Base-by-base conservation (phyloP, 2,329 filamentous ascomycete genomes). In the Elsinoe ampelina region DNA sequence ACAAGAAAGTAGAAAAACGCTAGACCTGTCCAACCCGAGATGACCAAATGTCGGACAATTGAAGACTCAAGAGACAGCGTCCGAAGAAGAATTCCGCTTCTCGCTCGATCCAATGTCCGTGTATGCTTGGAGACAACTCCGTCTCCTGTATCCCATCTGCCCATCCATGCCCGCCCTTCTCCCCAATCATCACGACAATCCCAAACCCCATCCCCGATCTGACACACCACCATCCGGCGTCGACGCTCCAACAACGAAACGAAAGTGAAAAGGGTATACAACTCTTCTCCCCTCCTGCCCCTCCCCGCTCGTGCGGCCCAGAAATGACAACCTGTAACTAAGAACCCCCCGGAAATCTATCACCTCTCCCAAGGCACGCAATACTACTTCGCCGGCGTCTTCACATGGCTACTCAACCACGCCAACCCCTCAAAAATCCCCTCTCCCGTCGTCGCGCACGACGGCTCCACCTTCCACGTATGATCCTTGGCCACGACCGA, bases 401-500 rank as follows among this genome's bases (percentile, higher is more conserved):
- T 77, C 66, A 77, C 74, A 65, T 77, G 76, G 67, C 71, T 75
- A 64, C 73, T 75, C 60, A 77, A 68, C 75, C 75, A 77, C 63
- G 73, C 73, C 61, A 78, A 65, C 57, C 76, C 76, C 65, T 78
- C 76, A 58, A 78, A 78, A 63, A 78, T 78, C 58, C 69, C 76
- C 64, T 78, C 76, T 61, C 76, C 76, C 17, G 76, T 77, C 47
- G 75, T 78, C 50, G 76, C 76, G 62, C 76, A 78, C 64, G 74
- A 77, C 54, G 76, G 76, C 70, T 78, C 75, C 57, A 78, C 76
- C 64, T 78, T 78, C 76, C 76, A 78, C 35, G 73, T 72, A 63
- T 78, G 76, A 64, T 77, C 72, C 63, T 73, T 76, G n/a, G 76
- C 76, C 56, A 77, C 73, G 62, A 73, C 71, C 57, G 75, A 71